Conservation (phyloP, 257 asterid species). For the Anisodus tanguticus region DNA sequence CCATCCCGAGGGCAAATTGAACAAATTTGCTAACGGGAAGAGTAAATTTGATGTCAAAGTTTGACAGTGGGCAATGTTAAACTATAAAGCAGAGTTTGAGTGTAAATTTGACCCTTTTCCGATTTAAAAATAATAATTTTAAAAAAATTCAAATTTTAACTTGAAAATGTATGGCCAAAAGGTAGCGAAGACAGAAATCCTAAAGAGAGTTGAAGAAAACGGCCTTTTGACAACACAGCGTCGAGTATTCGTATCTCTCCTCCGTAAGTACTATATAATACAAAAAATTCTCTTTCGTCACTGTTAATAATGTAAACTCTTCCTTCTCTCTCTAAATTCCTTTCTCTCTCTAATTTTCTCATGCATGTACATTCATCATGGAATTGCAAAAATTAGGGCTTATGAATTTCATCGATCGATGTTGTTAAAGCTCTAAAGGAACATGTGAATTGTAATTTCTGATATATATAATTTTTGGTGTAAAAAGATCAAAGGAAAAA, state of each 20-base stretch:
- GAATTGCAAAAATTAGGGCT: slow-evolving; percentile 57
- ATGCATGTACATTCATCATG: slow-evolving; percentile 60
- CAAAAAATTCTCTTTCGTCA: slow-evolving; percentile 31
- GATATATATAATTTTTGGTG: slow-evolving; percentile 17
- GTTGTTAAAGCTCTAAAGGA: slow-evolving; percentile 32
- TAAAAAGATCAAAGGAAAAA: neutral
- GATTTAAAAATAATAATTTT: too few relatives aligned
- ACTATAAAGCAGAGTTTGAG: too few relatives aligned
- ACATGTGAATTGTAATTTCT: slow-evolving; percentile 68
- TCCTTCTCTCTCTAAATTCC: slow-evolving; percentile 38
- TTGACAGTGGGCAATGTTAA: too few relatives aligned
- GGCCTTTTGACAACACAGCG: neutral
- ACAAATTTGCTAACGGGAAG: too few relatives aligned
- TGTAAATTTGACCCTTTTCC: too few relatives aligned
- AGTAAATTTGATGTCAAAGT: too few relatives aligned
- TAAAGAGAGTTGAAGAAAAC: neutral
- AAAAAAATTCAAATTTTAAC: too few relatives aligned
- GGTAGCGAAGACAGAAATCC: too few relatives aligned
- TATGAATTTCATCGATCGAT: slow-evolving; percentile 27
- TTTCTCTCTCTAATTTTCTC: slow-evolving; percentile 42
- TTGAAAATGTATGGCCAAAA: too few relatives aligned
- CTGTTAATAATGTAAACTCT: slow-evolving; percentile 10
- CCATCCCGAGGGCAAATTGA: too few relatives aligned
- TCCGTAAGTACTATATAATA: neutral
- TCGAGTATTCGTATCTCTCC: slow-evolving; percentile 25